Evolutionary conservation across 2,329 filamentous ascomycete species (phyloP).

Genomic region (Aureobasidium sp.): DNA sequence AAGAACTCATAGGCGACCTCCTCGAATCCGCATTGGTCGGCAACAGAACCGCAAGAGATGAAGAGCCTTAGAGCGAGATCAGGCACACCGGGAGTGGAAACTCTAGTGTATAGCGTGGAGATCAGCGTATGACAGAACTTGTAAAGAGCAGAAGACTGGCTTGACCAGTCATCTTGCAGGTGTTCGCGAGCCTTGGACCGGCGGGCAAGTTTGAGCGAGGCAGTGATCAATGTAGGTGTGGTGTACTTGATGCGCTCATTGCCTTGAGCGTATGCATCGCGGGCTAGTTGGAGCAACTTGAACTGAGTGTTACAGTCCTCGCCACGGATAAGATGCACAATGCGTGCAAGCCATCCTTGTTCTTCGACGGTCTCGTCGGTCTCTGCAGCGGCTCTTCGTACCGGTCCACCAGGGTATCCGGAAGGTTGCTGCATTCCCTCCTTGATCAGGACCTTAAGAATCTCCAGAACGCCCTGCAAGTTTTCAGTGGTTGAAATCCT

Average conservation of each 20-base stretch:
- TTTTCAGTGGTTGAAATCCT: conserved; percentile 69
- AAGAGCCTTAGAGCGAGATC: conserved; percentile 87
- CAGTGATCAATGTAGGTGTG: conserved; percentile 83
- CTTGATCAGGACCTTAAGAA: conserved; percentile 84
- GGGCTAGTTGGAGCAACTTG: conserved; percentile 78
- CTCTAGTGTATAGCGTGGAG: conserved; percentile 78
- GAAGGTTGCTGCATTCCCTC: conserved; percentile 75
- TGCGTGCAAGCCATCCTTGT: conserved; percentile 89
- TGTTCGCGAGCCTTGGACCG: conserved; percentile 87
- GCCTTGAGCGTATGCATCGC: conserved; percentile 81
- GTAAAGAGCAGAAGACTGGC: conserved; percentile 72
- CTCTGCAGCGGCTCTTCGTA: conserved; percentile 67
- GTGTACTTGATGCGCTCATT: conserved; percentile 96
- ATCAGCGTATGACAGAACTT: conserved; percentile 91
- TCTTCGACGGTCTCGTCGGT: conserved; percentile 98
- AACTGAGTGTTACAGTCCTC: conserved; percentile 90
- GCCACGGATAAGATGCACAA: conserved; percentile 78
- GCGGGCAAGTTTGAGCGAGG: conserved; percentile 79
- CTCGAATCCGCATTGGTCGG: conserved; percentile 84
- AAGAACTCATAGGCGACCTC: conserved; percentile 98
- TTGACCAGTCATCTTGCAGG: conserved; percentile 65
- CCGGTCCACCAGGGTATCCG: conserved; percentile 71
- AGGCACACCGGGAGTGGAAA: conserved; percentile 62
- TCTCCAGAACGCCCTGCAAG: conserved; percentile 79
- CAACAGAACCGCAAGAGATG: conserved; percentile 83